Conservation (phyloP, 306 rosid species). For the Psophocarpus tetragonolobus region DNA sequence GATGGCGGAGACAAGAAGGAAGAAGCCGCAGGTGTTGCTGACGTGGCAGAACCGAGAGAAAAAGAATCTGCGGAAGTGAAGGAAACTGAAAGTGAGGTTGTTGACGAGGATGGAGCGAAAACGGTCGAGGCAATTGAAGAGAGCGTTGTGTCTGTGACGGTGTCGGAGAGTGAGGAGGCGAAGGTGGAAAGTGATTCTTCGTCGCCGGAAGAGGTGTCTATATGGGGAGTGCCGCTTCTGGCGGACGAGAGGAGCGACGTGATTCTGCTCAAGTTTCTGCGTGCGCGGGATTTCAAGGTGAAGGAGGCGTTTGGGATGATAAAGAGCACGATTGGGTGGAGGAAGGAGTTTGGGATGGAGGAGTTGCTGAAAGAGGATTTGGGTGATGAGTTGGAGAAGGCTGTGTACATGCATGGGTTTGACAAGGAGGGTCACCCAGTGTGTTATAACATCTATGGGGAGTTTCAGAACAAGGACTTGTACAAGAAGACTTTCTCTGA, state of each 20-base stretch:
- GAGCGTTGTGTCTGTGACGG: constrained; percentile 50
- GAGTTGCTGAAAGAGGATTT: constrained; percentile 47
- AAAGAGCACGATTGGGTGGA: constrained; percentile 68
- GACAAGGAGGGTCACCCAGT: constrained; percentile 77
- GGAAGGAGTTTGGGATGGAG: constrained; percentile 61
- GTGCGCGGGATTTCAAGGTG: constrained; percentile 73
- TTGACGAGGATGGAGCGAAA: constrained; percentile 63
- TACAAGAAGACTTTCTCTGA: constrained; percentile 63
- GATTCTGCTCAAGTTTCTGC: constrained; percentile 63
- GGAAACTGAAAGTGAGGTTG: constrained; percentile 26
- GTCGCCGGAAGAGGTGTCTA: constrained; percentile 47
- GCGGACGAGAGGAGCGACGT: constrained; percentile 63
- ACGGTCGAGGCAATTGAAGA: constrained; percentile 68
- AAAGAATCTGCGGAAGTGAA: constrained; percentile 15
- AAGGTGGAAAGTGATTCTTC: background rate
- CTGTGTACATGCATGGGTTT: constrained; percentile 59
- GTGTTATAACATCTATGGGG: constrained; percentile 69
- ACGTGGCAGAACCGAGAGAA: background rate
- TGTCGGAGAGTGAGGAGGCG: background rate
- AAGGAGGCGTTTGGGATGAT: constrained; percentile 68
- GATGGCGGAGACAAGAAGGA: background rate
- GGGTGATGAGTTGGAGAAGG: constrained; percentile 47
- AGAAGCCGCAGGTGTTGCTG: background rate
- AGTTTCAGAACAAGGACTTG: constrained; percentile 56
- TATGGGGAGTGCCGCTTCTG: constrained; percentile 68